phyloP scores from a whole-genome alignment of 2,329 filamentous ascomycete genomes.

The Stagonosporopsis chrysanthemi region DNA sequence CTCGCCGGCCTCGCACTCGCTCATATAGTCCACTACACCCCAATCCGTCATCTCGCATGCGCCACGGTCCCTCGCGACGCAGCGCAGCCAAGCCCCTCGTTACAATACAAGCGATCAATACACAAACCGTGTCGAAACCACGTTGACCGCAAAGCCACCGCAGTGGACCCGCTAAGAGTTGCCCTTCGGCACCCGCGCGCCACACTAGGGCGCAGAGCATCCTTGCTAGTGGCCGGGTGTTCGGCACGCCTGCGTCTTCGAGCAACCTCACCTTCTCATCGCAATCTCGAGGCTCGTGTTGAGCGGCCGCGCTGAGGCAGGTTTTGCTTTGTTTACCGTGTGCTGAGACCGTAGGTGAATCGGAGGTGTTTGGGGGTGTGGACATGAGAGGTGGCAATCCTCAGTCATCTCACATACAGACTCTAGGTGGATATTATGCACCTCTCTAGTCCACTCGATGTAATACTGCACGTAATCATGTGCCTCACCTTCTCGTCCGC shows the following conservation, averaged over 20 bases:
- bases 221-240: conserved; percentile 10
- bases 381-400: neutral
- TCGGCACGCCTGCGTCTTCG: conserved; percentile 9
- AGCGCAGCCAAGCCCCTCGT: conserved; percentile 3
- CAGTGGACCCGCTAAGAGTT: conserved; percentile 5
- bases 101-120: conserved; percentile 2
- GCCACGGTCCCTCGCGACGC: neutral
- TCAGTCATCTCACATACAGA: too few relatives aligned
- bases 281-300: conserved; percentile 1
- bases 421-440: too few relatives aligned
- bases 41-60: neutral
- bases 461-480: conserved; percentile 5
- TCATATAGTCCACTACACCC: neutral
- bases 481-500: conserved; percentile 9
- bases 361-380: neutral
- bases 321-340: neutral
- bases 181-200: conserved; percentile 9
- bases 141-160: conserved; percentile 10
- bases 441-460: neutral
- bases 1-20: neutral
- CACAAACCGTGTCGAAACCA: neutral
- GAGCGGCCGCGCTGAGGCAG: neutral
- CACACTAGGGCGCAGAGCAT: conserved; percentile 9
- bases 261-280: conserved; percentile 18
- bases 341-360: neutral